A percentile compares a stretch with the other conserved stretches of the same genome.
phyloP scores from a whole-genome alignment of 768 basidiomycete species.

The Agrocybe chaxingu region DNA sequence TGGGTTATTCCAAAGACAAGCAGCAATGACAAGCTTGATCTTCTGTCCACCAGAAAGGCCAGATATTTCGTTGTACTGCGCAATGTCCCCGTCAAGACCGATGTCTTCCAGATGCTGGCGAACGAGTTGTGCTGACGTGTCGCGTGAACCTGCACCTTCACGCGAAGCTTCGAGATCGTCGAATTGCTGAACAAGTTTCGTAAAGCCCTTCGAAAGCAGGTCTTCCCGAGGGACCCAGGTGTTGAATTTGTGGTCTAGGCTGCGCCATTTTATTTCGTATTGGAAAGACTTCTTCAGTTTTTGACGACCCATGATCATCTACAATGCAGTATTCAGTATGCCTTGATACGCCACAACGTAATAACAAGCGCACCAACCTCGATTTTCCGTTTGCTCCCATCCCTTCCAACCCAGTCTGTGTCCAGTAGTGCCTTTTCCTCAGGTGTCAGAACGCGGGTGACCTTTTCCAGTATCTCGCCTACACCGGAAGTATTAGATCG shows the following conservation, averaged over 20 bases:
- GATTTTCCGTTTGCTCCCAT: conserved; percentile 86
- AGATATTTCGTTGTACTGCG: conserved; percentile 95
- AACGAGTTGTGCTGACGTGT: conserved; percentile 77
- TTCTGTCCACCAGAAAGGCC: conserved; percentile 96
- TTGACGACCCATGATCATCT: conserved; percentile 91
- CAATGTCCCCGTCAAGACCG: conserved; percentile 95
- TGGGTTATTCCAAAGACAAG: conserved; percentile 95
- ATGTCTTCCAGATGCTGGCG: conserved; percentile 94
- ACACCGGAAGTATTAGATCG: background rate
- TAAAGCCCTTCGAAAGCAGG: conserved; percentile 81
- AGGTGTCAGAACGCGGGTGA: conserved; percentile 83
- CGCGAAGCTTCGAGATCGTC: conserved; percentile 95
- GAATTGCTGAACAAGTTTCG: conserved; percentile 88
- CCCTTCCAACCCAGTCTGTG: conserved; percentile 86
- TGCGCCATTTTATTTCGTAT: conserved; percentile 89
- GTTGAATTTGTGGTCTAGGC: conserved; percentile 82
- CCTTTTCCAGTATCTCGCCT: conserved; percentile 91
- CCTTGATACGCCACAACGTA: background rate
- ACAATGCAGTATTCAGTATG: background rate
- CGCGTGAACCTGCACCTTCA: conserved; percentile 90
- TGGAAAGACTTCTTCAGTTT: conserved; percentile 95
- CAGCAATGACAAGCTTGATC: conserved; percentile 93
- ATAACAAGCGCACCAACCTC: conserved; percentile 52
- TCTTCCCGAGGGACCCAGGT: conserved; percentile 91
- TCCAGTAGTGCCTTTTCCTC: conserved; percentile 81